These are phyloP conservation scores for Theobroma cacao DNA, from an alignment of 345 rosid genomes.

Conservation along the genomic window DNA sequence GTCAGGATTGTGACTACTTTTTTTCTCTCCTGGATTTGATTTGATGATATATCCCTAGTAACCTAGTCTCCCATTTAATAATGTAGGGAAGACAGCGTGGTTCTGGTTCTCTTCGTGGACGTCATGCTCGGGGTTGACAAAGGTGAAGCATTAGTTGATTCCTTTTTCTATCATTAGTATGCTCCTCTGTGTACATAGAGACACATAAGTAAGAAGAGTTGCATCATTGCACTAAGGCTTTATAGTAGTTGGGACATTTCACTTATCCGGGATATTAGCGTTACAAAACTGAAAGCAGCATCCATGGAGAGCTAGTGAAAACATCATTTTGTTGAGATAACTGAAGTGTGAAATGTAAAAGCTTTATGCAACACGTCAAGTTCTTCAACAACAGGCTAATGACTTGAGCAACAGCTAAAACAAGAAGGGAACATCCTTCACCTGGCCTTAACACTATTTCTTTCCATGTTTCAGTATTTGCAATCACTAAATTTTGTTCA, in stretches of 20 bases:
- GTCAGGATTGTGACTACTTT: slow-evolving; percentile 24
- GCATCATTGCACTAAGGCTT: not conserved
- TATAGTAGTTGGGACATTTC: not conserved
- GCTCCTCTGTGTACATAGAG: not conserved
- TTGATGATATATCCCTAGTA: not conserved
- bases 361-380: too few relatives aligned
- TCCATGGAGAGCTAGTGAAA: too few relatives aligned
- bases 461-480: too few relatives aligned
- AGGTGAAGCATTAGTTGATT: slow-evolving; percentile 5
- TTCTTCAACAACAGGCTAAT: too few relatives aligned
- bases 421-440: too few relatives aligned
- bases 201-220: not conserved
- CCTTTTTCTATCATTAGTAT: not conserved
- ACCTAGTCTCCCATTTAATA: slow-evolving; percentile 8
- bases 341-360: too few relatives aligned
- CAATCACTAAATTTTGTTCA: too few relatives aligned
- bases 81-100: slow-evolving; percentile 70
- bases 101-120: slow-evolving; percentile 52
- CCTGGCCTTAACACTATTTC: too few relatives aligned
- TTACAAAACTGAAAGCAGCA: not conserved
- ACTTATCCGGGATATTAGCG: not conserved
- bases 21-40: slow-evolving; percentile 5
- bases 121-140: slow-evolving; percentile 40
- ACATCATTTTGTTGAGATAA: too few relatives aligned
- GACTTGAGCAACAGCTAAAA: too few relatives aligned